phyloP scores from a whole-genome alignment of 2,329 filamentous ascomycete species.

The Talaromyces verruculosus region DNA sequence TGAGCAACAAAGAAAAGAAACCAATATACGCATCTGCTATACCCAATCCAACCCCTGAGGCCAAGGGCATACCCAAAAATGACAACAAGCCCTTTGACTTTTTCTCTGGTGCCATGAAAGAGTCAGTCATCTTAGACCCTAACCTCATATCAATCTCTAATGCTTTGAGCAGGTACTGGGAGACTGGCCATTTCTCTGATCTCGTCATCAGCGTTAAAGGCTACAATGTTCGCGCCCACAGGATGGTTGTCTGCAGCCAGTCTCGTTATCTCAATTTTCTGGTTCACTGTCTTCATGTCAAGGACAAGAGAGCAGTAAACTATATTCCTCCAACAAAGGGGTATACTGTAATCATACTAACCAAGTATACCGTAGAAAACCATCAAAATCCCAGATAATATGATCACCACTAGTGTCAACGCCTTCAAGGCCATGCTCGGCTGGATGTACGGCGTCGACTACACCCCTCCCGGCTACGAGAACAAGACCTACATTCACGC shows the following conservation, averaged over 20 bases:
- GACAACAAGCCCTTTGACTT: not conserved
- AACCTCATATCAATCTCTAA: not conserved
- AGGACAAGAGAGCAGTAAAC: not conserved
- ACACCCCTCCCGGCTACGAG: not conserved
- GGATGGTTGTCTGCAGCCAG: not conserved
- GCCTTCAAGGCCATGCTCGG: not conserved
- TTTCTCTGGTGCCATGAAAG: not conserved
- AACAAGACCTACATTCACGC: not conserved
- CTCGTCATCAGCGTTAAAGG: not conserved
- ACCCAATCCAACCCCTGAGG: not conserved
- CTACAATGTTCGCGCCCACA: not conserved
- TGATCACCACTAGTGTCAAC: not conserved
- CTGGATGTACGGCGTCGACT: constrained; percentile 11
- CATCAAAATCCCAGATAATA: not conserved
- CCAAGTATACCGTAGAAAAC: not conserved
- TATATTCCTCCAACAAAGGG: not conserved
- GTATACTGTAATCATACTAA: not conserved
- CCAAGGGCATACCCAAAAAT: not conserved
- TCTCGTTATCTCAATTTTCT: not conserved
- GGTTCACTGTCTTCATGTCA: not conserved
- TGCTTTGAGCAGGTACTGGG: not conserved
- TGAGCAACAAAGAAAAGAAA: not conserved
- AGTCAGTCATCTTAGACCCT: not conserved
- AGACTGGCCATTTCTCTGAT: not conserved
- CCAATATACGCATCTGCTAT: not conserved